Percentiles rank a stretch among this genome's conserved stretches.
phyloP scores from a whole-genome alignment of 73 alveolate genomes.

The Uronychia binucleata region DNA sequence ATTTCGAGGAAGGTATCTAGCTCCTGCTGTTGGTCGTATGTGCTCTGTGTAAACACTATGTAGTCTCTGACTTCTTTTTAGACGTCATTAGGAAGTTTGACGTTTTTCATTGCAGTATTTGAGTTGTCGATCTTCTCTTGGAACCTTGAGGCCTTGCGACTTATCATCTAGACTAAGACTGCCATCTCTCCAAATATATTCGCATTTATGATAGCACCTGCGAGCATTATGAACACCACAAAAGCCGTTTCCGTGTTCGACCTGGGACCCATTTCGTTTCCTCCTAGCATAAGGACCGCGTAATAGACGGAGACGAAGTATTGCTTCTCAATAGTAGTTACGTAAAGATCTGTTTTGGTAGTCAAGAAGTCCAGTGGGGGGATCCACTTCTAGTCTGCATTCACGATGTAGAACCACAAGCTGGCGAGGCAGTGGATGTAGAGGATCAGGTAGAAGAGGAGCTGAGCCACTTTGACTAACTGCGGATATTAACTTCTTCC shows the following conservation, averaged over 20 bases:
- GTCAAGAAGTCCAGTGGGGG: constrained; percentile 25
- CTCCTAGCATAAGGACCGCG: constrained; percentile 59
- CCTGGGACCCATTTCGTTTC: constrained; percentile 62
- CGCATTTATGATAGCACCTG: constrained; percentile 50
- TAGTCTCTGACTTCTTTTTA: constrained; percentile 38
- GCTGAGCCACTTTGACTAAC: constrained; percentile 26
- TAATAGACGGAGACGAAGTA: constrained; percentile 44
- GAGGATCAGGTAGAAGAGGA: constrained; percentile 42
- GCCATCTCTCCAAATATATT: constrained; percentile 57
- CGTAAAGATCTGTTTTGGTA: constrained; percentile 16
- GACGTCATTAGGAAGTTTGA: constrained; percentile 20
- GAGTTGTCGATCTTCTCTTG: constrained; percentile 49
- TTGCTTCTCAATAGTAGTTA: background rate
- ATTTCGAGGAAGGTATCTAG: constrained; percentile 32
- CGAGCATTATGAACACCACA: constrained; percentile 27
- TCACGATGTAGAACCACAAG: constrained; percentile 41
- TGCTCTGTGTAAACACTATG: constrained; percentile 34
- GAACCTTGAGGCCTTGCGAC: constrained; percentile 33
- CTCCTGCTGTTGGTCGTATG: constrained; percentile 44
- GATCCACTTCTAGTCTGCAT: constrained; percentile 27
- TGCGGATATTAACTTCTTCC: background rate
- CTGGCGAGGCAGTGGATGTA: constrained; percentile 60
- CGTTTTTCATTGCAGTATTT: constrained; percentile 59
- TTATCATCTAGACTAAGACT: constrained; percentile 35
- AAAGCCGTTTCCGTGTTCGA: constrained; percentile 34